Percentiles rank a stretch among this genome's conserved stretches.
phyloP scores from a whole-genome alignment of 2,329 filamentous ascomycete genomes.

The Colletotrichum incanum region DNA sequence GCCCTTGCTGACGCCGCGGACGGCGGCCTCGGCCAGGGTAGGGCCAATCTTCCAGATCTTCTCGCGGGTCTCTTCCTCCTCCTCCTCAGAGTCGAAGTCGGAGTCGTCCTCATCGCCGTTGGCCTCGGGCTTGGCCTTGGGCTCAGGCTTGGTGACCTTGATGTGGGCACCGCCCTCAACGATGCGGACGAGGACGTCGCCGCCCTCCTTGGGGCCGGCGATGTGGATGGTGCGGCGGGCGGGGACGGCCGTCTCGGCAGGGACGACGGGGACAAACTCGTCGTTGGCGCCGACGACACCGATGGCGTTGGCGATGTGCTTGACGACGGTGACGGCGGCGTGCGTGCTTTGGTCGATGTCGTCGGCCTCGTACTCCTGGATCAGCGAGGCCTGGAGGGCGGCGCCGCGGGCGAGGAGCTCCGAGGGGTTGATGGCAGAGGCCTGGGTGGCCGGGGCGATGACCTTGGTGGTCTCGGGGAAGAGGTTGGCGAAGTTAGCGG shows the following conservation, averaged over 20 bases:
- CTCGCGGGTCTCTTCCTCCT: conserved; percentile 89
- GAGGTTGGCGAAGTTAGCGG: conserved; percentile 81
- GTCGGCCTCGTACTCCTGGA: conserved; percentile 93
- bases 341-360: conserved; percentile 98
- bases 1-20: conserved; percentile 88
- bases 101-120: conserved; percentile 76
- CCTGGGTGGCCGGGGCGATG: conserved; percentile 84
- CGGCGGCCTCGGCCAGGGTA: conserved; percentile 86
- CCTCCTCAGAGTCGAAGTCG: conserved; percentile 77
- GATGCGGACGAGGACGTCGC: conserved; percentile 89
- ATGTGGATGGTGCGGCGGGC: conserved; percentile 89
- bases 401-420: conserved; percentile 92
- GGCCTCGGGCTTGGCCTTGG: conserved; percentile 80
- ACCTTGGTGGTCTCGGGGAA: conserved; percentile 87
- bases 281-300: conserved; percentile 82
- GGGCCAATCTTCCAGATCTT: conserved; percentile 93
- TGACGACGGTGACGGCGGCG: conserved; percentile 93
- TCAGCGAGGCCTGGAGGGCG: conserved; percentile 93
- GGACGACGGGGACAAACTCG: conserved; percentile 85
- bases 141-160: conserved; percentile 91
- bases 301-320: conserved; percentile 90
- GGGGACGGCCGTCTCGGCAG: conserved; percentile 90
- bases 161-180: conserved; percentile 92
- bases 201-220: conserved; percentile 82
- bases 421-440: conserved; percentile 90